Percentiles rank a stretch among this genome's conserved stretches.
phyloP scores from a whole-genome alignment of 495 filamentous ascomycete genomes.

The Penicillium canescens region DNA sequence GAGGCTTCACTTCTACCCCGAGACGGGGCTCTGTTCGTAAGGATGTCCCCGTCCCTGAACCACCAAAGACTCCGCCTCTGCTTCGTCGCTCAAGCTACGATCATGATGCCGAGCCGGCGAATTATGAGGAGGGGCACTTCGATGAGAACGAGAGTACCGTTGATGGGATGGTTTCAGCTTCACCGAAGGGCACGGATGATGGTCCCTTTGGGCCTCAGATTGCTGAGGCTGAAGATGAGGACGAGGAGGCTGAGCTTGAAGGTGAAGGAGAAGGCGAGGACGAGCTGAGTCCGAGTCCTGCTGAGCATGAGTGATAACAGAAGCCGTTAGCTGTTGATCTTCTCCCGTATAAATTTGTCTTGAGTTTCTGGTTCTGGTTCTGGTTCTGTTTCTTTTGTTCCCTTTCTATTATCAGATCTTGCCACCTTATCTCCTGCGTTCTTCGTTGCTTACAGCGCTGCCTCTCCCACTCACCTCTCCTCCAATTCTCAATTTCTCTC shows the following conservation, averaged over 20 bases:
- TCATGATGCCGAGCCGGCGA: slow-evolving; percentile 60
- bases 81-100: slow-evolving; percentile 70
- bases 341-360: not conserved
- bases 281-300: not conserved
- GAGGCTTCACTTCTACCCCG: slow-evolving; percentile 32
- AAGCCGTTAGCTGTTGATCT: not conserved
- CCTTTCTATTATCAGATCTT: not conserved
- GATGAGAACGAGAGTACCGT: slow-evolving; percentile 45
- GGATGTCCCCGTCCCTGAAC: slow-evolving; percentile 37
- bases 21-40: slow-evolving; percentile 34
- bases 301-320: slow-evolving; percentile 5
- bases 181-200: slow-evolving; percentile 31
- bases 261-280: not conserved
- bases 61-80: slow-evolving; percentile 68
- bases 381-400: slow-evolving; percentile 1
- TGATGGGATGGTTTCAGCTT: slow-evolving; percentile 40
- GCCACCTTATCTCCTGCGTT: not conserved
- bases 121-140: slow-evolving; percentile 35
- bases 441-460: slow-evolving; percentile 7
- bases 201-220: slow-evolving; percentile 43
- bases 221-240: slow-evolving; percentile 3
- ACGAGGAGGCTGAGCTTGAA: not conserved
- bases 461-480: not conserved
- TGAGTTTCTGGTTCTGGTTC: slow-evolving; percentile 2
- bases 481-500: slow-evolving; percentile 8